Evolutionary conservation across 83 land plant genomes (phyloP), one percentile per base, ranked within the genome.

Genomic region (Diphasiastrum complanatum): DNA sequence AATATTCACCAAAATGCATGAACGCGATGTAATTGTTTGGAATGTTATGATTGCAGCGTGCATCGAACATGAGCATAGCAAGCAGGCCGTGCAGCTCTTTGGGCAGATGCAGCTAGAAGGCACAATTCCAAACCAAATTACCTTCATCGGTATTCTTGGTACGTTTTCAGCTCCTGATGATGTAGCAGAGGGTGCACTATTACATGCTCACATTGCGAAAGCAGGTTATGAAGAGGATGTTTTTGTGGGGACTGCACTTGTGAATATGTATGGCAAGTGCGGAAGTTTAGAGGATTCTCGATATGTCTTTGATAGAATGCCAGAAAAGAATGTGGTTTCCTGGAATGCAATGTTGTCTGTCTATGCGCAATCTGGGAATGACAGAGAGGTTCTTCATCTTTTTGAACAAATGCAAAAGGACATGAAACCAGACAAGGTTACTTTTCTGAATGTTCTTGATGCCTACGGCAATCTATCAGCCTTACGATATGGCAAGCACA

Each of bases 341-440:
- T 75, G 79, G 79, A 75, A 66, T 63, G 67, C 76, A 26, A 67
- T 75, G n/a, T 75, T 80, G 2, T 68, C 80, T 20, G 75, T 72
- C n/a, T 76, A 69, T 58, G 51, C 30, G 47, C 64, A 50, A 1
- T 69, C 76, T 52, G 74, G 68, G n/a, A 46, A 28, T 0, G 73
- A 63, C 16, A 69, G 57, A 3, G 18, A 37, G 10, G 55, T 77
- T 25, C 53, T 81, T 19, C 18, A 22, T 20, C 65, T 70, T 4
- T 70, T 71, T 23, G 24, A 69, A 61, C 51, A 67, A 31, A 65
- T 81, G 35, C 10, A 52, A 41, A 25, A 66, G 47, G 70, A 64
- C 3, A 25, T 68, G 4, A 0, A 19, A 47, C 77, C 76, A 8
- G 74, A 81, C 46, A 49, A 66, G 14, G 48, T 73, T 18, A 68